Percentiles rank a stretch among this genome's conserved stretches.
These are phyloP conservation scores for Aleurites moluccanus DNA, from an alignment of 441 rosid genomes.

Conservation along the genomic window DNA sequence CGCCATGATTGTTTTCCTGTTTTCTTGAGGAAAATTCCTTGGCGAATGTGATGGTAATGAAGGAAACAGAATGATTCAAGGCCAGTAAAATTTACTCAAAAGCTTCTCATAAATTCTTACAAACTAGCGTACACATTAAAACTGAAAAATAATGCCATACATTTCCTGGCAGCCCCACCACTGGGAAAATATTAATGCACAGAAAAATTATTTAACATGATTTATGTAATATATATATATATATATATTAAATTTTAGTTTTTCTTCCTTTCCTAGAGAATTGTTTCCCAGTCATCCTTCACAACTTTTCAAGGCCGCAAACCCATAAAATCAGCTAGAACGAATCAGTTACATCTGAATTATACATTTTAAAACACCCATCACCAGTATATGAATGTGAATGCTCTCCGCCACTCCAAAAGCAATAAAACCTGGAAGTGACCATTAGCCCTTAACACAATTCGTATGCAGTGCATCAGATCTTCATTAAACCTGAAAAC, in stretches of 20 bases:
- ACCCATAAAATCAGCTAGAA: constrained; percentile 20
- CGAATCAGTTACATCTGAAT: constrained; percentile 12
- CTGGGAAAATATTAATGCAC: not conserved
- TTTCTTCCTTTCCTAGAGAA: not conserved
- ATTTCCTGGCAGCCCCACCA: not conserved
- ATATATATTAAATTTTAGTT: not conserved
- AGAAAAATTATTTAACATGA: too few relatives aligned
- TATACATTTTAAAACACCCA: constrained; percentile 11
- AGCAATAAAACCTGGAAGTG: constrained; percentile 1
- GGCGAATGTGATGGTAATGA: too few relatives aligned
- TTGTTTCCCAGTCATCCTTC: constrained; percentile 6
- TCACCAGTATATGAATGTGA: not conserved
- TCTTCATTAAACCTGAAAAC: constrained; percentile 19
- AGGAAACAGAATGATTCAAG: not conserved
- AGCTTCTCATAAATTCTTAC: not conserved
- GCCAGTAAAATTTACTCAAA: not conserved
- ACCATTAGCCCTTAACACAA: not conserved
- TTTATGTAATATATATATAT: not conserved
- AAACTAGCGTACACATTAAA: too few relatives aligned
- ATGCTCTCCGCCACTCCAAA: not conserved
- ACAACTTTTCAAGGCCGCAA: constrained; percentile 9
- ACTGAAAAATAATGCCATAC: not conserved
- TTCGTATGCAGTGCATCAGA: not conserved
- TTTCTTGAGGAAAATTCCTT: too few relatives aligned
- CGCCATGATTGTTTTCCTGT: too few relatives aligned